Conservation (phyloP, 164 flowering plant species). For the Saururus chinensis region DNA sequence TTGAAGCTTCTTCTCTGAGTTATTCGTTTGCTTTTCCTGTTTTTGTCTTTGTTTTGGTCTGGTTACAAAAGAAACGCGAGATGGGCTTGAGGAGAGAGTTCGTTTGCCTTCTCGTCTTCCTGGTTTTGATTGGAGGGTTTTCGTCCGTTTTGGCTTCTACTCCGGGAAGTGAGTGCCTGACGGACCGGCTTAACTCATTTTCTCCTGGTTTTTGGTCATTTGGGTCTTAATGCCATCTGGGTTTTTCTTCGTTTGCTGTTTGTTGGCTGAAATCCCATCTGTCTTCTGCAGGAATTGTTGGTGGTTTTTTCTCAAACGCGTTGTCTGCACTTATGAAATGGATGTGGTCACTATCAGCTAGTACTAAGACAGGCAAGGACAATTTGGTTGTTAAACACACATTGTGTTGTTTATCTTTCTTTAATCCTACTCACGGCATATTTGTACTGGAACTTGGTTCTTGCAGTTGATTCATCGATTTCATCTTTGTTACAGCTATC, state of each 20-base stretch:
- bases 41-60: background rate
- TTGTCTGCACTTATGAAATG: constrained; percentile 58
- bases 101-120: constrained; percentile 26
- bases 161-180: constrained; percentile 55
- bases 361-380: constrained; percentile 57
- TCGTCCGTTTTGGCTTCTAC: constrained; percentile 42
- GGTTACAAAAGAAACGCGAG: background rate
- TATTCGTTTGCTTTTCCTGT: background rate
- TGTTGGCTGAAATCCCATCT: background rate
- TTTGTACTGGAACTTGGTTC: background rate
- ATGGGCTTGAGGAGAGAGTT: constrained; percentile 32
- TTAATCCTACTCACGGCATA: background rate
- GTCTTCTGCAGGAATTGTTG: constrained; percentile 54
- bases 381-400: background rate
- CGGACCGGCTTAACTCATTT: background rate
- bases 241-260: background rate
- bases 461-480: constrained; percentile 8
- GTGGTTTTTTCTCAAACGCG: constrained; percentile 62
- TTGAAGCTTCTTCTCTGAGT: constrained; percentile 13
- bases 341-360: constrained; percentile 63
- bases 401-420: background rate
- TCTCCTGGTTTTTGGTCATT: background rate
- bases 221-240: background rate
- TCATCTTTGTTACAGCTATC: constrained; percentile 36
- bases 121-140: constrained; percentile 33